Conservation (phyloP, 169 alveolate species). For the Plasmodium malariae region DNA sequence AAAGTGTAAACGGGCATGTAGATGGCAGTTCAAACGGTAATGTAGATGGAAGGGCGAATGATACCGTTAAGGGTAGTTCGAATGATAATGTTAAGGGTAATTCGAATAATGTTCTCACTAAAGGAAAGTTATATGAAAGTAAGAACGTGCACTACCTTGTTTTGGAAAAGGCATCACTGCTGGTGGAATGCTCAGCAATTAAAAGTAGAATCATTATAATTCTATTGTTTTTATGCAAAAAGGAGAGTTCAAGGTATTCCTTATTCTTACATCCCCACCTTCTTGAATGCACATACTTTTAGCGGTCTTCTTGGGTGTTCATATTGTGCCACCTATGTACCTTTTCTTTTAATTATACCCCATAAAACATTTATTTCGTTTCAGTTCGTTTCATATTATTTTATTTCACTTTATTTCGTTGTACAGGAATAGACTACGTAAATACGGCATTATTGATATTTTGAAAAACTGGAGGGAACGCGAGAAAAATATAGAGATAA, state of each 20-base stretch:
- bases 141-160: constrained; percentile 9
- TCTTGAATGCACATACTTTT: too few species aligned
- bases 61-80: too few species aligned
- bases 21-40: too few species aligned
- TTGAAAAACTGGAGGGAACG: constrained; percentile 22
- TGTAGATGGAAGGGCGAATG: too few species aligned
- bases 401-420: neutral
- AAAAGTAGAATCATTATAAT: constrained; percentile 33
- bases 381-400: neutral
- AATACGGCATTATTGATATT: constrained; percentile 16
- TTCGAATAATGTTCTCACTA: too few species aligned
- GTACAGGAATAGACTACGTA: constrained; percentile 32
- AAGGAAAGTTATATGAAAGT: too few species aligned
- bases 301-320: too few species aligned
- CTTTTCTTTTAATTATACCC: too few species aligned
- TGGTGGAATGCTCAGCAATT: constrained; percentile 12
- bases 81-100: too few species aligned
- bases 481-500: constrained; percentile 13
- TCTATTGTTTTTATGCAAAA: neutral
- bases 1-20: too few species aligned
- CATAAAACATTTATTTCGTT: neutral
- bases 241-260: constrained; percentile 3
- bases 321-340: too few species aligned
- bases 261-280: too few species aligned
- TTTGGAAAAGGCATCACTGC: constrained; percentile 12